Evolutionary conservation across 306 rosid species (phyloP), one percentile per base, ranked within the genome.

Genomic region (Casuarina cunninghamiana): DNA sequence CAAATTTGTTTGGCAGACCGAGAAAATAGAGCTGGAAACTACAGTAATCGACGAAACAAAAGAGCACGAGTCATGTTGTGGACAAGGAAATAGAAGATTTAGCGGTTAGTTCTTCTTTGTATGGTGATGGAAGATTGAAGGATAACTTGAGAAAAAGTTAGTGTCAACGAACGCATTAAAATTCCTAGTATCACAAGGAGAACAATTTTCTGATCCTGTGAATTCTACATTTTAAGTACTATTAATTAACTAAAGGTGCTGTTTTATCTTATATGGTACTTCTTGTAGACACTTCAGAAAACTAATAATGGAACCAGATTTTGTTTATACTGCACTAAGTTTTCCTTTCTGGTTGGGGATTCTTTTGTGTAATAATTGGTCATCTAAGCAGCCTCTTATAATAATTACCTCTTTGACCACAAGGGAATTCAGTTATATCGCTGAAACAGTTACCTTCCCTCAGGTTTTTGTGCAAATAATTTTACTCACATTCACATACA

Each of bases 21-120:
- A 95, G 89, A 95, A 95, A 88, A 93, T 95, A 83, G 98, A 95
- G 91, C 80, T 95, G 89, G 99, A 95, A 93, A 79, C 99, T 77
- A 93, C 97, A 75, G 99, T 95, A 41, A 96, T 95, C 71, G 99
- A 95, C 81, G 99, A 95, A 91, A 95, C 99, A 66, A 95, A 95
- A 90, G 99, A 93, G 76, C 97, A 97, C 2, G 97, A 95, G 77
- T 91, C 97, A 75, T 95, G 88, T 74, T 92, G 97, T 60, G 90
- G 90, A 81, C 97, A 92, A 85, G 98, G 92, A 75, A 87, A 92
- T 84, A 77, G 99, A 85, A 87, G 99, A 80, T 90, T 90, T 80
- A 95, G 98, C 69, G 99, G 99, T 95, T 79, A 85, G 97, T 87
- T 70, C 38, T 80, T 51, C 72, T 82, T 62, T 54, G 71, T 72